These are phyloP conservation scores for Triticum dicoccoides DNA, from an alignment of 176 grass and related monocot species.

Conservation along the genomic window DNA sequence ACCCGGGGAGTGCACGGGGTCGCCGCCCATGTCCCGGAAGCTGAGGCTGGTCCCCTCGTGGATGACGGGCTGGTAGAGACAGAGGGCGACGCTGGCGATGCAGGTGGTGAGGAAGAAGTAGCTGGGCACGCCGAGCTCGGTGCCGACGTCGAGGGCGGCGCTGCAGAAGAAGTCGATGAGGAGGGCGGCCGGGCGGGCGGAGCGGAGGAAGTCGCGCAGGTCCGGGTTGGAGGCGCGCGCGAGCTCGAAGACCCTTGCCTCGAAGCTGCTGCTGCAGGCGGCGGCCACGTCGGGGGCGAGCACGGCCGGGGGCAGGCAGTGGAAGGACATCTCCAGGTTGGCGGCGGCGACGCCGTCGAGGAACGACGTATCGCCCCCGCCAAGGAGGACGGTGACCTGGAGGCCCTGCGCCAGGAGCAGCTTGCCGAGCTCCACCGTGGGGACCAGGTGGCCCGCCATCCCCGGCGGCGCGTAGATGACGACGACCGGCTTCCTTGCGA, in stretches of 20 bases:
- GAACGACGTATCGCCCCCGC: not conserved
- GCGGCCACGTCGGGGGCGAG: not conserved
- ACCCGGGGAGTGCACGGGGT: not conserved
- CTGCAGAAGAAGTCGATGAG: not conserved
- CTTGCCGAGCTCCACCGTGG: not conserved
- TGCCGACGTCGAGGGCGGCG: not conserved
- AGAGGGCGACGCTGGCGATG: not conserved
- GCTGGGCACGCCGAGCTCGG: not conserved
- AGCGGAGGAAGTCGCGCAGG: not conserved
- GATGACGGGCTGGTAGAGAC: not conserved
- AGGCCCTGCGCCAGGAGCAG: not conserved
- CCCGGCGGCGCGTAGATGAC: not conserved
- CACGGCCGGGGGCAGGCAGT: not conserved
- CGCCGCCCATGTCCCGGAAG: not conserved
- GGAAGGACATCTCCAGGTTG: not conserved
- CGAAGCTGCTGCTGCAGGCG: not conserved
- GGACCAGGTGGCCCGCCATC: not conserved
- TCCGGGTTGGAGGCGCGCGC: not conserved
- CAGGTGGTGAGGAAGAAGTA: not conserved
- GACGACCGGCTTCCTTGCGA: not conserved
- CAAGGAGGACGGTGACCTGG: not conserved
- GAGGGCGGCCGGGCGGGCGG: not conserved
- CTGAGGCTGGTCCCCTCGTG: not conserved
- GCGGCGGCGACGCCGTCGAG: not conserved
- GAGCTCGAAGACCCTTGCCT: not conserved